Conservation (phyloP, 2,329 filamentous ascomycete genomes). For the Exophiala oligosperma region DNA sequence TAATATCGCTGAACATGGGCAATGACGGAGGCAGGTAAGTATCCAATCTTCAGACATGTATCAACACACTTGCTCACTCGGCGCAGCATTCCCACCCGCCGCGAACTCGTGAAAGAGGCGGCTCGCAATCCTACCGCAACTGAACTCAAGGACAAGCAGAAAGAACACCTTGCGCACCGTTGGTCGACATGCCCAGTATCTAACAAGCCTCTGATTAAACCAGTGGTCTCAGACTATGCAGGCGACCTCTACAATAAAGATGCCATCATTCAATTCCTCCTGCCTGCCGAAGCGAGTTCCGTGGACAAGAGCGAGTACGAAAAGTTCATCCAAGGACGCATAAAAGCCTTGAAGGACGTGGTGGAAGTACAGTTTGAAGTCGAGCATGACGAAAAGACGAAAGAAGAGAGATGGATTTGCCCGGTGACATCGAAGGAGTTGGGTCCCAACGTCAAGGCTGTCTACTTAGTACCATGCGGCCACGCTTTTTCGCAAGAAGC, state of each 20-base stretch:
- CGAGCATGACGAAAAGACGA: slow-evolving; percentile 43
- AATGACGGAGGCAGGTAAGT: slow-evolving; percentile 84
- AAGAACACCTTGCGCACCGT: slow-evolving; percentile 80
- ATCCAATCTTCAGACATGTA: neutral
- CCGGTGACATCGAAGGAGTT: slow-evolving; percentile 85
- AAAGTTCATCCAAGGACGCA: slow-evolving; percentile 58
- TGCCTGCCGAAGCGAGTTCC: slow-evolving; percentile 56
- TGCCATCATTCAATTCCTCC: slow-evolving; percentile 70
- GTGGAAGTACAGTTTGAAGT: slow-evolving; percentile 78
- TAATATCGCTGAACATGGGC: slow-evolving; percentile 59
- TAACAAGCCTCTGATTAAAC: slow-evolving; percentile 68
- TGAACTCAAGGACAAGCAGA: slow-evolving; percentile 83
- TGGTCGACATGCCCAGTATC: slow-evolving; percentile 91
- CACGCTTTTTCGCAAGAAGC: slow-evolving; percentile 90
- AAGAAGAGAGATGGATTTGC: slow-evolving; percentile 65
- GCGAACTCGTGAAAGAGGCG: slow-evolving; percentile 93
- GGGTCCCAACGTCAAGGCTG: slow-evolving; percentile 74
- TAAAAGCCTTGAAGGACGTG: slow-evolving; percentile 81
- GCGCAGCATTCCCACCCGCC: slow-evolving; percentile 80
- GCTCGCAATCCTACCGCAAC: slow-evolving; percentile 78
- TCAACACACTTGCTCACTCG: slow-evolving; percentile 5
- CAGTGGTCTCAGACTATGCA: slow-evolving; percentile 78
- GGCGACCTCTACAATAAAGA: slow-evolving; percentile 96
- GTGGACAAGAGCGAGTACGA: slow-evolving; percentile 62
- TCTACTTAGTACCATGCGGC: slow-evolving; percentile 91